Conservation (phyloP, 78 protist genomes). For the slime mould (Dictyostelium discoideum) region dicty_2.7 NC_007090.3:5208001-5208500, state of each 20-base stretch:
- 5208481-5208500: slow-evolving; percentile 3
- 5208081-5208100: slow-evolving; percentile 47
- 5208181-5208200: slow-evolving; percentile 46
- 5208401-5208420: slow-evolving; percentile 11
- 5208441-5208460: background rate
- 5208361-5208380: background rate
- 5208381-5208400: background rate
- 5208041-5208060: slow-evolving; percentile 16
- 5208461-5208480: background rate
- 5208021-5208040: background rate
- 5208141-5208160: background rate
- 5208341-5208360: slow-evolving; percentile 44
- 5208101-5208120: background rate
- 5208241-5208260: slow-evolving; percentile 26
- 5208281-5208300: background rate
- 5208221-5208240: background rate
- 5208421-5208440: background rate
- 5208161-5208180: slow-evolving; percentile 14
- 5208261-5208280: slow-evolving; percentile 56
- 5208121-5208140: background rate
- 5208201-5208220: slow-evolving; percentile 9
- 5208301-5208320: background rate
- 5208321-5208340: slow-evolving; percentile 31
- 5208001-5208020: background rate
- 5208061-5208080: slow-evolving; percentile 12